Conservation (phyloP, 1,139 yeast genomes). For the Saccharomycopsis hybrid region DNA sequence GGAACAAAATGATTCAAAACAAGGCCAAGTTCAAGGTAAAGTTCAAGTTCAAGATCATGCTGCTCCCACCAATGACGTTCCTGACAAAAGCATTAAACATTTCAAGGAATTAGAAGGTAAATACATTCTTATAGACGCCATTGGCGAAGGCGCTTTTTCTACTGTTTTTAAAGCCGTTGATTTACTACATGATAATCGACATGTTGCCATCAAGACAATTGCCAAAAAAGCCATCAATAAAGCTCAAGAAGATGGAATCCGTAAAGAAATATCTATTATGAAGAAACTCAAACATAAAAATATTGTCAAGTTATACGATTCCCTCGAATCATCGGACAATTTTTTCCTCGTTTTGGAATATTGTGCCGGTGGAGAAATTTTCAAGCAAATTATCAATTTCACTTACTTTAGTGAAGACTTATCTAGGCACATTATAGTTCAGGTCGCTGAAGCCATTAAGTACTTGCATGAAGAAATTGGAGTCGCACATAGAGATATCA, state of each 20-base stretch:
- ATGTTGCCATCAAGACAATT: slow-evolving; percentile 77
- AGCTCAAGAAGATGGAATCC: slow-evolving; percentile 51
- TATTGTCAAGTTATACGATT: slow-evolving; percentile 64
- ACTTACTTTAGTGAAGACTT: slow-evolving; percentile 87
- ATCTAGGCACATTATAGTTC: slow-evolving; percentile 77
- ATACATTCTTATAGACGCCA: slow-evolving; percentile 33
- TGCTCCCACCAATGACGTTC: background rate
- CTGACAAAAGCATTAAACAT: background rate
- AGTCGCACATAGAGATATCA: slow-evolving; percentile 90
- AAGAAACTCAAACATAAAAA: slow-evolving; percentile 65
- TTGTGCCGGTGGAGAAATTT: slow-evolving; percentile 90
- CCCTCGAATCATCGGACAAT: slow-evolving; percentile 53
- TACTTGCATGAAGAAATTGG: slow-evolving; percentile 79
- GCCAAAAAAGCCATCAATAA: slow-evolving; percentile 56
- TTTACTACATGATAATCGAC: slow-evolving; percentile 33
- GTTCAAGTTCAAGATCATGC: background rate
- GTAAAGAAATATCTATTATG: slow-evolving; percentile 85
- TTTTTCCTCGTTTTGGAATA: slow-evolving; percentile 81
- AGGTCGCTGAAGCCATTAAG: slow-evolving; percentile 74
- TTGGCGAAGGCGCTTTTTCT: slow-evolving; percentile 91
- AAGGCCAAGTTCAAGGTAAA: too few species aligned
- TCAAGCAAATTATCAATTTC: slow-evolving; percentile 84
- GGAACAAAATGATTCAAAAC: too few species aligned
- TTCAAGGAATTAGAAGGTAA: slow-evolving; percentile 7
- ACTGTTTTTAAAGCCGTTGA: slow-evolving; percentile 70